phyloP scores from a whole-genome alignment of 2,329 filamentous ascomycete genomes.

The Microdochium trichocladiopsis region DNA sequence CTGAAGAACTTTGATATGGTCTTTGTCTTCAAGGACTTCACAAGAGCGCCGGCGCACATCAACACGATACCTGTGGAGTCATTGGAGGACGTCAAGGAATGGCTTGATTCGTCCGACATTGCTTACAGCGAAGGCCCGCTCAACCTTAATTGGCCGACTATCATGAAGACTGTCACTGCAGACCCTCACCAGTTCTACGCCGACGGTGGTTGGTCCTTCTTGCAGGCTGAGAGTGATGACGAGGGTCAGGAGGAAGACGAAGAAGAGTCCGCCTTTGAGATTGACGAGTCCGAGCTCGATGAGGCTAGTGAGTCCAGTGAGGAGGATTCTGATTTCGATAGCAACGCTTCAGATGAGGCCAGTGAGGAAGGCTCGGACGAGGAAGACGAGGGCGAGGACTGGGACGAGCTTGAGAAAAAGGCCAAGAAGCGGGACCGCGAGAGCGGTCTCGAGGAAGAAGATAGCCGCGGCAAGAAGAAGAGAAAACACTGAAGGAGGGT shows the following conservation, averaged over 20 bases:
- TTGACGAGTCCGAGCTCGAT: slow-evolving; percentile 79
- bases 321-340: slow-evolving; percentile 89
- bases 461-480: slow-evolving; percentile 64
- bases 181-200: slow-evolving; percentile 93
- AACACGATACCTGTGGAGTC: slow-evolving; percentile 97
- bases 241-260: slow-evolving; percentile 77
- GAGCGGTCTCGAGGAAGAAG: slow-evolving; percentile 65
- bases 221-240: slow-evolving; percentile 80
- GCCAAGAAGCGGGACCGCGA: slow-evolving; percentile 77
- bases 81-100: slow-evolving; percentile 93
- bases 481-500: slow-evolving; percentile 41
- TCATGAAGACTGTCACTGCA: slow-evolving; percentile 97
- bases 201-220: slow-evolving; percentile 92
- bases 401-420: slow-evolving; percentile 92
- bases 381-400: slow-evolving; percentile 78
- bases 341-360: slow-evolving; percentile 77
- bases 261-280: slow-evolving; percentile 89
- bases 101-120: slow-evolving; percentile 93
- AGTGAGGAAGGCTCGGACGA: slow-evolving; percentile 68
- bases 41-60: slow-evolving; percentile 82
- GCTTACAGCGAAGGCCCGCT: slow-evolving; percentile 90
- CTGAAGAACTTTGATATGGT: slow-evolving; percentile 99
- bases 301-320: slow-evolving; percentile 70
- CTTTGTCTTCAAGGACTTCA: slow-evolving; percentile 96
- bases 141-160: slow-evolving; percentile 97